Evolutionary conservation across 805 yeast genomes (phyloP).

Genomic region (Candida coquimbonensis): DNA sequence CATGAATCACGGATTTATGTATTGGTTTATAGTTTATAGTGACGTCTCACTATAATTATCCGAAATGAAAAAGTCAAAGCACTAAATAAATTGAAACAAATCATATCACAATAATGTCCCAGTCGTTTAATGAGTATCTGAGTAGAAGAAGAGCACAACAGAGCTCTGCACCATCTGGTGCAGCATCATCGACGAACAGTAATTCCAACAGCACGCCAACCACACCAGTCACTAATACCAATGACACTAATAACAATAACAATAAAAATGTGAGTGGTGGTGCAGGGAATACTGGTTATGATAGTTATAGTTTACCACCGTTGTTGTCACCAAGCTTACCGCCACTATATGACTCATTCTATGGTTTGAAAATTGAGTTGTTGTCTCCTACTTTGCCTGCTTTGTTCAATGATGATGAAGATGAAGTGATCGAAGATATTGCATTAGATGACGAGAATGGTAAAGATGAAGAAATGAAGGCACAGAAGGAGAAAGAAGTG

Average conservation of each 20-base stretch:
- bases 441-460: no score
- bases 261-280: neutral
- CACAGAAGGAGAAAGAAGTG: neutral
- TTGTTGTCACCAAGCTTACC: slow-evolving; percentile 12
- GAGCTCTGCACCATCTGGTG: no score
- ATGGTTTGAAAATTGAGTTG: neutral
- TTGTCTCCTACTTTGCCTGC: slow-evolving; percentile 11
- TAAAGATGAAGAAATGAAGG: neutral
- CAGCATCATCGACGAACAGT: no score
- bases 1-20: no score
- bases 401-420: no score
- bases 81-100: neutral
- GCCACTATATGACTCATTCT: neutral
- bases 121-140: slow-evolving; percentile 6
- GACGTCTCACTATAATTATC: no score
- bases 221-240: no score
- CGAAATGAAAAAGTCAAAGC: no score
- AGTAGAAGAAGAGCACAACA: neutral
- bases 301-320: slow-evolving; percentile 6
- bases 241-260: no score
- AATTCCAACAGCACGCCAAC: no score
- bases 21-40: no score
- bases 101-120: slow-evolving; percentile 1
- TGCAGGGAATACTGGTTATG: neutral
- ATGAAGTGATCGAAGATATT: no score